Evolutionary conservation across 2,329 filamentous ascomycete species (phyloP).

Genomic region (Blastomyces parvus): DNA sequence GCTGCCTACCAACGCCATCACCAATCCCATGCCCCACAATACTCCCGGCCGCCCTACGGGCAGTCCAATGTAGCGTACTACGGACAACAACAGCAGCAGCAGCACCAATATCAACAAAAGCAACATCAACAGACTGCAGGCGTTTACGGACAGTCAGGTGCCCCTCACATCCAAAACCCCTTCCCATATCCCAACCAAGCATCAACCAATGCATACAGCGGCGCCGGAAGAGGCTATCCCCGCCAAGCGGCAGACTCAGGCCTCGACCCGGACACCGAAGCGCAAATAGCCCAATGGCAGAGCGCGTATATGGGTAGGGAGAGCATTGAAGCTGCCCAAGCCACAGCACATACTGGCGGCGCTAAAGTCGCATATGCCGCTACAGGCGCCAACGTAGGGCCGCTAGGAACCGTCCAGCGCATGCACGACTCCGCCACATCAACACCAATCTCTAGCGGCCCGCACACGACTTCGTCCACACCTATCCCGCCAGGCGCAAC

Average conservation of each 20-base stretch:
- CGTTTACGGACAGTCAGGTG: slow-evolving; percentile 41
- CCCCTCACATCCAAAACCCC: slow-evolving; percentile 69
- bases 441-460: slow-evolving; percentile 25
- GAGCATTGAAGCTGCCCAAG: slow-evolving; percentile 28
- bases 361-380: slow-evolving; percentile 22
- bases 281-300: slow-evolving; percentile 91
- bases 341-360: slow-evolving; percentile 24
- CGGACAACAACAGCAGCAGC: slow-evolving; percentile 35
- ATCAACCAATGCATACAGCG: slow-evolving; percentile 26
- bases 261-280: slow-evolving; percentile 70
- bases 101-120: slow-evolving; percentile 5
- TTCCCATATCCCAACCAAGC: slow-evolving; percentile 56
- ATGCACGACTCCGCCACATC: slow-evolving; percentile 20
- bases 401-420: slow-evolving; percentile 31
- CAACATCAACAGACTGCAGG: slow-evolving; percentile 25
- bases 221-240: slow-evolving; percentile 37
- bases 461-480: slow-evolving; percentile 31
- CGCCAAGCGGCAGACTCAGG: slow-evolving; percentile 31
- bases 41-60: slow-evolving; percentile 24
- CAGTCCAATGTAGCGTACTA: slow-evolving; percentile 36
- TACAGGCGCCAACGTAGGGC: slow-evolving; percentile 38
- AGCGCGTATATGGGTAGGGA: slow-evolving; percentile 70
- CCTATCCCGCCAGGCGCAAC: slow-evolving; percentile 36
- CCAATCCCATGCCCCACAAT: slow-evolving; percentile 25
- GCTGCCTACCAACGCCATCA: slow-evolving; percentile 33